Base-by-base conservation (phyloP, 179 eudicot species). In the Amaranthus tricolor region DNA sequence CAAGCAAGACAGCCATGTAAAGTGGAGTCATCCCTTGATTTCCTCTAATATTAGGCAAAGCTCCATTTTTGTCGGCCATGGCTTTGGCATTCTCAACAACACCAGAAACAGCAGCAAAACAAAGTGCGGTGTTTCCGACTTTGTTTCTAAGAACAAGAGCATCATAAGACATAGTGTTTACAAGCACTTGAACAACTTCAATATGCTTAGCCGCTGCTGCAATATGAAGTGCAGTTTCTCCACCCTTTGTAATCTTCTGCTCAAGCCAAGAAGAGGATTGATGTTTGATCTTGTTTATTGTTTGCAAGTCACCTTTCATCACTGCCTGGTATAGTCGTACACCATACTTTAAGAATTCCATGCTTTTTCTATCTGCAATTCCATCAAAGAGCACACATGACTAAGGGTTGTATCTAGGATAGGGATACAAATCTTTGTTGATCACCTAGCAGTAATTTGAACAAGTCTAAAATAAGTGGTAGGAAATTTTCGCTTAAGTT, bases 81-180 rank as follows among this genome's bases (percentile, higher is more conserved):
- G 74, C 44, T 56, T 65, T 52, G n/a, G 81, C 87, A 40, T 76
- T 84, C 21, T 77, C 43, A 3, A 76, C 81, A 4, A 76, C 75
- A 16, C 85, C 81, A 12, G 85, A 79, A 7, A 79, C 81, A 48
- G 85, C 85, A 16, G 87, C 87, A 40, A 82, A 79, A 71, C 85
- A 79, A 0, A 83, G 74, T 40, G 85, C 83, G 9, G 85, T 83
- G 66, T 83, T 79, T 12, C 86, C 83, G 11, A 71, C 72, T 49
- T 74, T 74, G 63, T 79, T 79, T 8, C 70, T 51, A 9, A 62
- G 43, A 40, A 71, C 65, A 13, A 79, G 70, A 20, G 71, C 53
- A 48, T 45, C 59, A 11, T 7, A 11, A n/a, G 62, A 54, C 77
- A 73, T 67, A 14, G 58, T 5, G 20, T 44, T 14, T 10, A 78